Evolutionary conservation across 2,329 filamentous ascomycete species (phyloP), one percentile per base, ranked within the genome.

Genomic region (Nakataea oryzae): DNA sequence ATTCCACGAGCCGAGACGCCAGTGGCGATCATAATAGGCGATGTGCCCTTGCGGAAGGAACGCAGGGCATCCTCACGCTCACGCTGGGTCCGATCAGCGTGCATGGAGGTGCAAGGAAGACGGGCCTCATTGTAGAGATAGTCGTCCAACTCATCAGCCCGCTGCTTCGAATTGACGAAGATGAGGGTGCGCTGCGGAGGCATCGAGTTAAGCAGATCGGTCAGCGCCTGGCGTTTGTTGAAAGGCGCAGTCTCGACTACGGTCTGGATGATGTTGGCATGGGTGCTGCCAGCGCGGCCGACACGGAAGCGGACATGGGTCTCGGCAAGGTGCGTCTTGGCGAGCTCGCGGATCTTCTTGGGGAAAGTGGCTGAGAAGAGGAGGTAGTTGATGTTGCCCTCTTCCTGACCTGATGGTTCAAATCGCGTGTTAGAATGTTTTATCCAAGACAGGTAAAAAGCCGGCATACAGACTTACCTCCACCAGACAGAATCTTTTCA

Each of bases 311-410:
- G 90, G 60, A 96, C 81, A 69, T 91, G 86, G 55, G 90, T 85
- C 13, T 84, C 79, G 0, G 87, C 80, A 63, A 99, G 84, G 70
- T 93, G 90, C 30, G 89, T 81, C 63, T 85, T 86, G 13, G 93
- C 93, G 17, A 97, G 76, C 28, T 88, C 81, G 32, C 92, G 90
- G 65, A 90, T 86, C 0, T 78, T 78, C 76, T 89, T 92, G 54
- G 93, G 91, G 74, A 99, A 97, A 0, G 95, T 97, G 0, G 95
- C 95, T 0, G 92, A 96, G 73, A 97, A 97, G 78, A 99, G 88
- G 75, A 96, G 81, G 73, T 86, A 87, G 62, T 81, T 83, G 68
- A 87, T 76, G 65, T 83, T 82, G 3, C 82, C 91, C 62, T 89
- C 86, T 64, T 96, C 85, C 67, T 96, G 77, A 74, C 86, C 81